Base-by-base conservation (phyloP, 352 stramenopile species). In the Phytophthora chlamydospora region DNA sequence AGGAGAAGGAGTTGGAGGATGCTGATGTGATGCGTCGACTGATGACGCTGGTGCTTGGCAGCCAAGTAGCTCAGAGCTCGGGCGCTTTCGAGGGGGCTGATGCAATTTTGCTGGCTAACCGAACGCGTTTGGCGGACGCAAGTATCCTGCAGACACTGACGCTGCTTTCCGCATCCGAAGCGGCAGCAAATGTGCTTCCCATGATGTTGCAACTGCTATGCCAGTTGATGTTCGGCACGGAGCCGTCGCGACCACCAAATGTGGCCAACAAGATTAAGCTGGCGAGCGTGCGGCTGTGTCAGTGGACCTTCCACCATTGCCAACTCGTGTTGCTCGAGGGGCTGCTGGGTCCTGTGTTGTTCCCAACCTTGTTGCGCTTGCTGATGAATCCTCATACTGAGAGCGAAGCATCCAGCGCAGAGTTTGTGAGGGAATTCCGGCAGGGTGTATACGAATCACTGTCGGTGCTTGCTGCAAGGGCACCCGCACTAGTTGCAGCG, bases 121-220 rank as follows among this genome's bases (percentile, higher is more conserved):
- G 85, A 7, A 67, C 66, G 10, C 83, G 78, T 1, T 41, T 91
- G 12, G 66, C 68, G 0, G 85, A 94, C 19, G 40, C 66, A 9
- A 91, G 83, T 44, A 80, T 91, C 36, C 49, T 94, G 7, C 78
- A 86, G 21, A 62, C 78, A 1, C 19, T 88, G 12, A 65, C 64
- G 10, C 46, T 92, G 11, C 45, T 94, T 34, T 71, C 66, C 7
- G 38, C 42, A 11, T 92, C 83, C 0, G 83, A 89, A 51, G 54
- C 70, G 6, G 81, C 80, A 11, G 62, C 81, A 12, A 88, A 88
- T 50, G 69, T 78, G 10, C 51, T 90, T 29, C 85, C 85, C 0
- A 60, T 80, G 36, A 82, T 91, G 58, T 48, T 94, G 17, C 83
- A 92, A 53, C 43, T 92, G 21, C 64, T 94, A 13, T 94, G 83